Evolutionary conservation across 2,329 filamentous ascomycete genomes (phyloP).

Genomic region (Colletotrichum ledebouriae): DNA sequence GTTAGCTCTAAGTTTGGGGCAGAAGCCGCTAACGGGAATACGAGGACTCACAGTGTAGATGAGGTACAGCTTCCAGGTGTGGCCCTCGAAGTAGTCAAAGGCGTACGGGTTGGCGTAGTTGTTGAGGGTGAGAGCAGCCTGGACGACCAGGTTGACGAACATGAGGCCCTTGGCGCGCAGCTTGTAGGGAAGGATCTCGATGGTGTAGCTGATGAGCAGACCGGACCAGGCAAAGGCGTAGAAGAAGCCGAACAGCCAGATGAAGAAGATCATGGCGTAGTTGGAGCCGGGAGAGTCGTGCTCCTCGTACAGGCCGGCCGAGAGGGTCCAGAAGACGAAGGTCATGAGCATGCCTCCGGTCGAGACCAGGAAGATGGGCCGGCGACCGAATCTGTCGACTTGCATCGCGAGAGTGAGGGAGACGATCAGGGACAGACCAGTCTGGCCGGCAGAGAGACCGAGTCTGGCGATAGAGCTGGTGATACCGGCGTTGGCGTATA

Average conservation of each 20-base stretch:
- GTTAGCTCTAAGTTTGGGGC: neutral
- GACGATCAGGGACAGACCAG: conserved; percentile 64
- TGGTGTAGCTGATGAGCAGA: conserved; percentile 66
- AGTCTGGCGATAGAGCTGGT: conserved; percentile 59
- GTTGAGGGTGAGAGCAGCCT: conserved; percentile 68
- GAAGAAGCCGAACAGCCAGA: conserved; percentile 57
- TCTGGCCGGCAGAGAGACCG: conserved; percentile 61
- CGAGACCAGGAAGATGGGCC: conserved; percentile 66
- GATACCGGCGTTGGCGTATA: conserved; percentile 64
- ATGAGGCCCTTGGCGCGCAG: conserved; percentile 66
- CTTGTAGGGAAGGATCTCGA: conserved; percentile 65
- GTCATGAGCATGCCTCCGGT: conserved; percentile 61
- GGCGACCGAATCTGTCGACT: conserved; percentile 67
- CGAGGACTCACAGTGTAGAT: conserved; percentile 64
- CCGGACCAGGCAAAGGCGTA: conserved; percentile 71
- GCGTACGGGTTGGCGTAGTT: conserved; percentile 67
- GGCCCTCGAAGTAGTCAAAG: conserved; percentile 59
- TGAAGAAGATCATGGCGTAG: conserved; percentile 60
- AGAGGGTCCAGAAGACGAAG: conserved; percentile 65
- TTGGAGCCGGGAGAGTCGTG: conserved; percentile 51
- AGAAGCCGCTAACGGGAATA: too few relatives aligned
- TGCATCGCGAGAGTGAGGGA: conserved; percentile 65
- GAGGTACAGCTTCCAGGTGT: conserved; percentile 68
- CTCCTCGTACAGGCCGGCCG: conserved; percentile 60
- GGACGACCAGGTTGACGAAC: conserved; percentile 69